A percentile compares a stretch with the other conserved stretches of the same genome.
These are phyloP conservation scores for Lavandula angustifolia DNA, from an alignment of 257 asterid genomes.

Conservation along the genomic window DNA sequence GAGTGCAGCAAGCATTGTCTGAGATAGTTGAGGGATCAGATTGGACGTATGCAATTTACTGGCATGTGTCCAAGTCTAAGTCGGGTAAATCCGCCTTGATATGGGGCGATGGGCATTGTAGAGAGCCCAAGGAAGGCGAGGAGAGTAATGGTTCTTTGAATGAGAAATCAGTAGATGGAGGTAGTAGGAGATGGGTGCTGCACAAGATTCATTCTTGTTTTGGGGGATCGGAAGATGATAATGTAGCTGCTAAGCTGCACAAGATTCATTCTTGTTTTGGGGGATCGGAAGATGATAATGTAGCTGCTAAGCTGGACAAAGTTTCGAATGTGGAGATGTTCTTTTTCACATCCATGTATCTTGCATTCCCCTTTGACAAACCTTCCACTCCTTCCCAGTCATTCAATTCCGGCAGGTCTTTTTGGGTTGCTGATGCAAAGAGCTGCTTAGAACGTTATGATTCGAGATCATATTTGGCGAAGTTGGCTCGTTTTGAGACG, in stretches of 20 bases:
- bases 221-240: constrained; percentile 73
- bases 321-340: constrained; percentile 85
- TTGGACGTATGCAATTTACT: constrained; percentile 87
- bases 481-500: constrained; percentile 54
- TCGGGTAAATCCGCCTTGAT: constrained; percentile 90
- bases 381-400: constrained; percentile 94
- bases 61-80: constrained; percentile 92
- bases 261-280: constrained; percentile 73
- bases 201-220: constrained; percentile 70
- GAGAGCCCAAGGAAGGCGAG: constrained; percentile 47
- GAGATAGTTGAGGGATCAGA: constrained; percentile 78
- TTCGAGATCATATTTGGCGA: constrained; percentile 71
- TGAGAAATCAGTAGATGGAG: constrained; percentile 37
- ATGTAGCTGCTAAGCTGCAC: constrained; percentile 61
- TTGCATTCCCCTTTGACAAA: constrained; percentile 85
- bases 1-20: constrained; percentile 67
- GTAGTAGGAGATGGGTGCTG: constrained; percentile 58
- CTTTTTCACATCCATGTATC: constrained; percentile 80
- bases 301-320: constrained; percentile 60
- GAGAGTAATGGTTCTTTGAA: constrained; percentile 26
- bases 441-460: constrained; percentile 69
- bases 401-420: constrained; percentile 78
- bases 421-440: constrained; percentile 71
- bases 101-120: constrained; percentile 95
- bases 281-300: constrained; percentile 63